These are phyloP conservation scores for Hyphopichia fennica DNA, from an alignment of 1,139 yeast genomes.

Conservation along the genomic window DNA sequence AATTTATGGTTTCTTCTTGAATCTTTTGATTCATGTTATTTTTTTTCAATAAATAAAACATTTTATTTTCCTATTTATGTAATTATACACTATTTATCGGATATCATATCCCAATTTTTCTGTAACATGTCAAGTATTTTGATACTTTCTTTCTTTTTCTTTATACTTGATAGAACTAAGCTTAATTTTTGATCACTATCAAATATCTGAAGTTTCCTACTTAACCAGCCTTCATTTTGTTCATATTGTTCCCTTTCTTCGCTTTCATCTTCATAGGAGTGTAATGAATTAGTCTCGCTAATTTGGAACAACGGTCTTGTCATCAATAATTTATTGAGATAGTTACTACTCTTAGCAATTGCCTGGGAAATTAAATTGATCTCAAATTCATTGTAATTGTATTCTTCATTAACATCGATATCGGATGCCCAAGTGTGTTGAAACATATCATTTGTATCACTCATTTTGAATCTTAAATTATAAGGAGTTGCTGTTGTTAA, in stretches of 20 bases:
- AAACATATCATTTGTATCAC: slow-evolving; percentile 26
- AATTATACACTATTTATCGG: neutral
- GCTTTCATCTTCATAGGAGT: slow-evolving; percentile 1
- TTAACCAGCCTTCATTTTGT: neutral
- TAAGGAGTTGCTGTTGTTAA: slow-evolving; percentile 50
- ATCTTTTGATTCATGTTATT: neutral
- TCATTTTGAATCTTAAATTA: slow-evolving; percentile 41
- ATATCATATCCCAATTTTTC: slow-evolving; percentile 18
- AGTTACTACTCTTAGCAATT: slow-evolving; percentile 31
- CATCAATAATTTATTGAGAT: slow-evolving; percentile 20
- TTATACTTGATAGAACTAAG: slow-evolving; percentile 15
- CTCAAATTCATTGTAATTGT: slow-evolving; percentile 42
- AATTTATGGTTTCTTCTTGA: neutral
- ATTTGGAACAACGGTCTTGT: slow-evolving; percentile 19
- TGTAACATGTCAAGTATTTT: slow-evolving; percentile 16
- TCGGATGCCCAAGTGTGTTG: slow-evolving; percentile 48
- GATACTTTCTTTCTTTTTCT: slow-evolving; percentile 6
- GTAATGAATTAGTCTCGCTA: neutral
- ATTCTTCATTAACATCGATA: slow-evolving; percentile 53
- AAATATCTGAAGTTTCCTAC: slow-evolving; percentile 11
- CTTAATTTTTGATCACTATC: slow-evolving; percentile 23
- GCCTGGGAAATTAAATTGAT: slow-evolving; percentile 31
- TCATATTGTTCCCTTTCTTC: neutral
- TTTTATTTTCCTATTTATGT: too few relatives aligned
- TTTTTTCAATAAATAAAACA: too few relatives aligned